These are phyloP conservation scores for Thuidium tamariscinum DNA, from an alignment of 225 moss, liverwort and hornwort species.

Conservation along the genomic window DNA sequence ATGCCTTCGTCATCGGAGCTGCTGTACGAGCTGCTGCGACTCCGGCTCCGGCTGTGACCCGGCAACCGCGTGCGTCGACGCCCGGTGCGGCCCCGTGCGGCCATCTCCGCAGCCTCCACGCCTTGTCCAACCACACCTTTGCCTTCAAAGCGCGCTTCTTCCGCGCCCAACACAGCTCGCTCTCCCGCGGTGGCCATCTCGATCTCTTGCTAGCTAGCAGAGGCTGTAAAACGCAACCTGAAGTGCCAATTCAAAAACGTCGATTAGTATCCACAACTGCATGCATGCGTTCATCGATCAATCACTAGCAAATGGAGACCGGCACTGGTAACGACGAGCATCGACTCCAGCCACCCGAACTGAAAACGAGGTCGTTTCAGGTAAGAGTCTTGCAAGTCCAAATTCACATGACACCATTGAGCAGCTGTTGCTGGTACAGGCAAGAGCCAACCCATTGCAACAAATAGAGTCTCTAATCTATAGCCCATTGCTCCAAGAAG, in stretches of 20 bases:
- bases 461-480: neutral
- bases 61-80: neutral
- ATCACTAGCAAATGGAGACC: neutral
- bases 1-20: neutral
- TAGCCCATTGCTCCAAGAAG: neutral
- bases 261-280: neutral
- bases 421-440: too few species aligned
- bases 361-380: neutral
- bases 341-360: neutral
- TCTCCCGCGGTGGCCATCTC: neutral
- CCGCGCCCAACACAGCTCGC: neutral
- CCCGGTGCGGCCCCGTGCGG: neutral
- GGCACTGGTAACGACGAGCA: too few species aligned
- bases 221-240: neutral
- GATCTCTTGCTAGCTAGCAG: too few species aligned
- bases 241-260: neutral
- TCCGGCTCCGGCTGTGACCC: neutral
- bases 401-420: too few species aligned
- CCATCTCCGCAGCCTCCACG: neutral
- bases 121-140: neutral
- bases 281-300: neutral
- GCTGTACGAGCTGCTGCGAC: slow-evolving; percentile 2
- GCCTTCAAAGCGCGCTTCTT: slow-evolving; percentile 6
- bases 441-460: neutral
- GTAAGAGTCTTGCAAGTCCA: too few species aligned